Evolutionary conservation across 805 yeast species (phyloP).

Genomic region (Candida loeiensis): DNA sequence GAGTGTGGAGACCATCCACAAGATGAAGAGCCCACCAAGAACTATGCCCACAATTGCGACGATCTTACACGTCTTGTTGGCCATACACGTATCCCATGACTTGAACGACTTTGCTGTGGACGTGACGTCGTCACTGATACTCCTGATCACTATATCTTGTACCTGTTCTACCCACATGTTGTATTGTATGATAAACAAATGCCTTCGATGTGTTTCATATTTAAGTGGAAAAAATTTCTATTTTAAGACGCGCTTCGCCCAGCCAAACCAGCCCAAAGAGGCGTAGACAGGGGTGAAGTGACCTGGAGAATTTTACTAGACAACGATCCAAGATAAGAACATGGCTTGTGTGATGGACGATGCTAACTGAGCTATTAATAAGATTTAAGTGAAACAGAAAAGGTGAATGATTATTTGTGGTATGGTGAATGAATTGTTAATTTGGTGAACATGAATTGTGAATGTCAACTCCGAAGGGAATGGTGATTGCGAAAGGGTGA

Average conservation of each 20-base stretch:
- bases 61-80: constrained; percentile 68
- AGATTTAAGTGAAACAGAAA: too few relatives aligned
- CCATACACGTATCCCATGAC: constrained; percentile 79
- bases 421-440: too few relatives aligned
- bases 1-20: constrained; percentile 57
- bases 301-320: too few relatives aligned
- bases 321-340: too few relatives aligned
- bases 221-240: constrained; percentile 1
- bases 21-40: constrained; percentile 48
- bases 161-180: constrained; percentile 11
- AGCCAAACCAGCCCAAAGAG: too few relatives aligned
- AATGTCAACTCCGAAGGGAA: too few relatives aligned
- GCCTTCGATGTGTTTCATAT: not conserved
- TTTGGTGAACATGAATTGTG: too few relatives aligned
- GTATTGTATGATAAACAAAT: not conserved
- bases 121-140: constrained; percentile 17
- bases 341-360: not conserved
- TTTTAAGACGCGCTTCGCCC: constrained; percentile 6
- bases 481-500: too few relatives aligned
- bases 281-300: constrained; percentile 1
- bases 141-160: constrained; percentile 6
- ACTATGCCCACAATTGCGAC: constrained; percentile 71
- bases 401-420: too few relatives aligned
- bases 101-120: constrained; percentile 52
- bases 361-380: too few relatives aligned